A percentile compares a stretch with the other conserved stretches of the same genome.
Conservation (phyloP, 2,329 filamentous ascomycete genomes). For the Zymoseptoria brevis region DNA sequence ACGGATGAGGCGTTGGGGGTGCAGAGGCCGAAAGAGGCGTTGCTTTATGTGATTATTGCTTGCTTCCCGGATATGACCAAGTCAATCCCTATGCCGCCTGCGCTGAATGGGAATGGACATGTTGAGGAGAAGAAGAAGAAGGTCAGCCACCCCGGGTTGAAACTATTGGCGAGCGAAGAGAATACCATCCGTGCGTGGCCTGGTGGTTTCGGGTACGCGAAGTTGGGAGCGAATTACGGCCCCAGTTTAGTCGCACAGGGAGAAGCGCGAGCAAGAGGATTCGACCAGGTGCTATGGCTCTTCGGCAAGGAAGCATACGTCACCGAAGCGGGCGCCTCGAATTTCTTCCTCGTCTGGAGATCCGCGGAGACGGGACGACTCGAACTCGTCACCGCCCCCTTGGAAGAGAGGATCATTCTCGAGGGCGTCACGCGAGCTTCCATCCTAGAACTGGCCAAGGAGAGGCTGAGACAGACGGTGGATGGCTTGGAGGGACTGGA, state of each 20-base stretch:
- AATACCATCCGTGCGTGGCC: constrained; percentile 89
- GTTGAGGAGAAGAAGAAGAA: constrained; percentile 19
- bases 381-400: constrained; percentile 73
- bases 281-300: constrained; percentile 88
- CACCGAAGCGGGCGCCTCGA: constrained; percentile 84
- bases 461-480: too few relatives aligned
- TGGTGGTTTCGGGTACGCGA: constrained; percentile 84
- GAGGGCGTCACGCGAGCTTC: constrained; percentile 82
- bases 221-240: constrained; percentile 90
- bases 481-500: constrained; percentile 43
- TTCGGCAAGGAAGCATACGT: constrained; percentile 70
- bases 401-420: constrained; percentile 72
- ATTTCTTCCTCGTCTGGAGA: constrained; percentile 82
- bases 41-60: constrained; percentile 70
- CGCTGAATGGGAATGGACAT: constrained; percentile 21
- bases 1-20: constrained; percentile 75
- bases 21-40: constrained; percentile 68
- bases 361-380: constrained; percentile 47
- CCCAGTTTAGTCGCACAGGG: constrained; percentile 70
- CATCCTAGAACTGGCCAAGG: constrained; percentile 62
- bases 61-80: constrained; percentile 40
- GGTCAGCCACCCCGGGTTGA: constrained; percentile 40
- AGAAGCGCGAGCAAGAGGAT: constrained; percentile 65
- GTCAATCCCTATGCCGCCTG: constrained; percentile 25
- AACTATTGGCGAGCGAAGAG: constrained; percentile 67